phyloP scores from a whole-genome alignment of 2,329 filamentous ascomycete genomes.

The Aspergillus ustus region DNA sequence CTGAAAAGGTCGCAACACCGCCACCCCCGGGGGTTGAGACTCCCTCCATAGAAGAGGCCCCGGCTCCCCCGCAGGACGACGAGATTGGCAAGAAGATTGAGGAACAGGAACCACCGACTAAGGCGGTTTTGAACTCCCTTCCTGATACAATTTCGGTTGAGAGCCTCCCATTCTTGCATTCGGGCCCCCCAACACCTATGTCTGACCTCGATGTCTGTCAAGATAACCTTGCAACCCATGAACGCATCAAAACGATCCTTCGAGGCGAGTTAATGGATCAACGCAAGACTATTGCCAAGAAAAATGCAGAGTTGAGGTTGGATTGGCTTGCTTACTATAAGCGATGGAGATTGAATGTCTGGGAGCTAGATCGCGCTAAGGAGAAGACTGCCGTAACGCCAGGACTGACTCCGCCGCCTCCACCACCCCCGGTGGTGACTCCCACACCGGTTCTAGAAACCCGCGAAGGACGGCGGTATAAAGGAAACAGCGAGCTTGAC shows the following conservation, averaged over 20 bases:
- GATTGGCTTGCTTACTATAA: conserved; percentile 50
- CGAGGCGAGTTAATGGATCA: conserved; percentile 43
- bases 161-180: conserved; percentile 51
- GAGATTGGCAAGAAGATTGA: conserved; percentile 15
- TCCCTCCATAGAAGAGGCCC: not conserved
- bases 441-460: conserved; percentile 42
- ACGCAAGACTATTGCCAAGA: conserved; percentile 42
- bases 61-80: not conserved
- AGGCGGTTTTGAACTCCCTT: conserved; percentile 23
- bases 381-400: conserved; percentile 45
- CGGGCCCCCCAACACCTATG: conserved; percentile 48
- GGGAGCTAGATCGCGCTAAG: conserved; percentile 48
- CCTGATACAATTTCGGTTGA: conserved; percentile 41
- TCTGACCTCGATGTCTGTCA: conserved; percentile 51
- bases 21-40: conserved; percentile 13
- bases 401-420: conserved; percentile 39
- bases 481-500: conserved; percentile 55
- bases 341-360: conserved; percentile 50
- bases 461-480: conserved; percentile 48
- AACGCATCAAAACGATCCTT: conserved; percentile 45
- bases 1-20: conserved; percentile 25
- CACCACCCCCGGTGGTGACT: conserved; percentile 36
- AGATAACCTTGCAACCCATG: conserved; percentile 45
- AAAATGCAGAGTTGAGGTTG: conserved; percentile 46
- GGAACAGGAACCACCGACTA: conserved; percentile 19